phyloP scores from a whole-genome alignment of 192 early-diverging fungal genomes.

The Entomortierella lignicola region DNA sequence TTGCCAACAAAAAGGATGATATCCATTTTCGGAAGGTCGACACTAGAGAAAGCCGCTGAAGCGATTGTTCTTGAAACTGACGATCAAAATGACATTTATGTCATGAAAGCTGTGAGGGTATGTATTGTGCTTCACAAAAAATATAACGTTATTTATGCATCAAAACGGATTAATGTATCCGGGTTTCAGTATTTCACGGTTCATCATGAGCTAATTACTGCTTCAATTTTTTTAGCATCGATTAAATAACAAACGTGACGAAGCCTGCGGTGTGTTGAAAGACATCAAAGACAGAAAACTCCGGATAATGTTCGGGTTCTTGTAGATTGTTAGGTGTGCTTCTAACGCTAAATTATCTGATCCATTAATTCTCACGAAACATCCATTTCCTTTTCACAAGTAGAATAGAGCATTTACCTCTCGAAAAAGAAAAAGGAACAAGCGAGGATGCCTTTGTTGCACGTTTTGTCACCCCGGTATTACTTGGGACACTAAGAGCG shows the following conservation, averaged over 20 bases:
- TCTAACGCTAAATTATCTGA: neutral
- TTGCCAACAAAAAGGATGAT: slow-evolving; percentile 1
- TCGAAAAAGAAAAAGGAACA: slow-evolving; percentile 8
- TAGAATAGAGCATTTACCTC: slow-evolving; percentile 17
- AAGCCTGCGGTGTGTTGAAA: neutral
- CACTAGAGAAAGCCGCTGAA: neutral
- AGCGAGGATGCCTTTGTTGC: slow-evolving; percentile 19
- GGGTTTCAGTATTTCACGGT: neutral
- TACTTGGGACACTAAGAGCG: slow-evolving; percentile 12
- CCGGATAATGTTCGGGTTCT: neutral
- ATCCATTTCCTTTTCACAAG: slow-evolving; percentile 5
- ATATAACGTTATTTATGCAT: neutral
- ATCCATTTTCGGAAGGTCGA: slow-evolving; percentile 3
- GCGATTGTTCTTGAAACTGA: slow-evolving; percentile 6
- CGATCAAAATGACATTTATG: neutral
- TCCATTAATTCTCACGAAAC: neutral
- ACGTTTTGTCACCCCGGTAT: slow-evolving; percentile 4
- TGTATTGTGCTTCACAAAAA: neutral
- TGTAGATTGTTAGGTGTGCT: neutral
- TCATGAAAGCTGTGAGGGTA: slow-evolving; percentile 8
- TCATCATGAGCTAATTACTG: neutral
- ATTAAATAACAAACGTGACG: neutral
- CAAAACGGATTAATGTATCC: neutral
- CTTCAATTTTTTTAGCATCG: slow-evolving; percentile 1
- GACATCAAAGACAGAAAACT: slow-evolving; percentile 6